Base-by-base conservation (phyloP, 306 rosid species). In the Vigna nakashimae region DNA sequence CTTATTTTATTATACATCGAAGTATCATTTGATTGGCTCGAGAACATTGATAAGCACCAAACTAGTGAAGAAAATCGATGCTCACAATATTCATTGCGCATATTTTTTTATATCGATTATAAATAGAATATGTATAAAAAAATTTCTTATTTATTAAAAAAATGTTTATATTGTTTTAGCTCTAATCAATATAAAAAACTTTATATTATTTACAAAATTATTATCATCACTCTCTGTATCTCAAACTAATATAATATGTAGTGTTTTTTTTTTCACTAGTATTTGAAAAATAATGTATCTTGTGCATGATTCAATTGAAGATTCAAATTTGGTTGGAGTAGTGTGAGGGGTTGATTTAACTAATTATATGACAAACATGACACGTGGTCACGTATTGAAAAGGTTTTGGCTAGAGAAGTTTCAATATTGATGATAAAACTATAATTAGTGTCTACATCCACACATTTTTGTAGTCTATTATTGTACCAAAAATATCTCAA, bases 301-400 rank as follows among this genome's bases (percentile, higher is more conserved):
- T 51, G 30, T 14, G 62, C 71, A 24, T 34, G 59, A 69, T 58
- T 42, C 17, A 32, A 52, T 26, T 42, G 67, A 28, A 28, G 24
- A 1, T 11, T 11, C 14, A 42, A 13, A 30, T 26, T 26, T 26
- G 28, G 28, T 26, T 26, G 28, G 2, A 24, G 26, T 2, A 26
- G 28, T 26, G 28, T 2, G 28, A 26, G 28, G 59, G 6, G 62
- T 14, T 46, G 24, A 57, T 14, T 34, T 52, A 58, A 73, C 13
- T 32, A 42, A 69, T 51, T 80, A 56, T 43, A 63, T 62, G 74
- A 73, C 34, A 50, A 59, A 64, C 53, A n/a, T 57, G 69, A 82
- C 85, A 82, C 82, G 78, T 52, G 52, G 80, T 65, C 75, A 75
- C 48, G 17, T 50, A 49, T 38, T 9, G 32, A 52, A 36, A 8